Base-by-base conservation (phyloP, 2,329 filamentous ascomycete genomes). In the Paracoccidioides lutzii region DNA sequence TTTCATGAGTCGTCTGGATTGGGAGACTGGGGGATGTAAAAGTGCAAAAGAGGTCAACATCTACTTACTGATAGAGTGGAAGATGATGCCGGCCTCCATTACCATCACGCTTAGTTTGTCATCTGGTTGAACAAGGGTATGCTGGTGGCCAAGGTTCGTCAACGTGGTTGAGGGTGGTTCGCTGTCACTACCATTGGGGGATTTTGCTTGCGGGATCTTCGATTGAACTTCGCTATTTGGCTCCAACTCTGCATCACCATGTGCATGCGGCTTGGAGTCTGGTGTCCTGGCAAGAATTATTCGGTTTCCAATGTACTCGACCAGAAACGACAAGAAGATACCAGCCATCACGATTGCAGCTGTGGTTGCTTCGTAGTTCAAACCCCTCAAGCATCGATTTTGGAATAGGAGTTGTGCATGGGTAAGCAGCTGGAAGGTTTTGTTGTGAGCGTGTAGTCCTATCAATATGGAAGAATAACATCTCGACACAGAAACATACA, bases 311-410 rank as follows among this genome's bases (percentile, higher is more conserved):
- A 80, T 59, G 62, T 82, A 88, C 64, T 90, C 87, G 40, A 88
- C 75, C 1, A 87, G 62, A 67, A 89, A 90, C 0, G 86, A 84
- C 3, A 89, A 60, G 67, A 89, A 85, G 1, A 88, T 71, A 0
- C 87, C 87, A 0, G 82, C 86, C 81, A 90, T 85, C 49, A 86
- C 77, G 43, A 90, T 81, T 2, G 85, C 81, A 0, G 84, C 79
- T 0, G 85, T 81, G 0, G 83, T 87, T 3, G 75, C 79, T 67
- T 90, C 87, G 62, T 87, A 90, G 4, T 73, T 65, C 2, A 90
- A 70, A 6, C 77, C 75, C 3, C 83, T 82, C 10, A 90, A 70
- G 62, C 87, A 90, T 52, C 81, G 72, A 60, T 86, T 88, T 22
- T 67, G 72, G 62, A 90, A 89, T 82, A 88, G 87, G 33, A 90